These are phyloP conservation scores for Suhomyces wounanorum DNA, from an alignment of 1,139 yeast species.

Conservation along the genomic window DNA sequence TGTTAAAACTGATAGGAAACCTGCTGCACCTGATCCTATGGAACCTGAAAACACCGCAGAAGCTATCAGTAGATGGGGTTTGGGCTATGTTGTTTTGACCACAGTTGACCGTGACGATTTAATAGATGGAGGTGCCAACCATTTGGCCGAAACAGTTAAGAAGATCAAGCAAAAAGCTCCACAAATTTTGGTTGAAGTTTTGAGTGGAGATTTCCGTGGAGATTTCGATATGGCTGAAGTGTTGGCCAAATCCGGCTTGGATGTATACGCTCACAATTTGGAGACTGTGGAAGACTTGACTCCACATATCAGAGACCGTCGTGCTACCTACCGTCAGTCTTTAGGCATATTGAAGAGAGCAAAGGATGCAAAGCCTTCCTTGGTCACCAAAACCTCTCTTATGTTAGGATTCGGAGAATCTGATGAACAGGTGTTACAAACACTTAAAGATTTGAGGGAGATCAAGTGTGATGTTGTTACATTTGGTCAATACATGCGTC, in stretches of 20 bases:
- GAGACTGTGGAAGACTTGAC: slow-evolving; percentile 96
- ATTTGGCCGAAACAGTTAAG: slow-evolving; percentile 83
- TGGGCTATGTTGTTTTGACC: slow-evolving; percentile 95
- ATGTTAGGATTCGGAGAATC: slow-evolving; percentile 98
- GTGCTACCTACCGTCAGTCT: slow-evolving; percentile 94
- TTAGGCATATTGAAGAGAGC: slow-evolving; percentile 77
- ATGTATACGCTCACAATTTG: slow-evolving; percentile 95
- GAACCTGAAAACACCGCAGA: slow-evolving; percentile 99
- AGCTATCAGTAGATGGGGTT: slow-evolving; percentile 97
- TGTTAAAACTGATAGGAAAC: slow-evolving; percentile 87
- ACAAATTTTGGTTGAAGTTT: slow-evolving; percentile 86
- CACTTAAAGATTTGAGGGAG: slow-evolving; percentile 73
- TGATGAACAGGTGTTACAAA: slow-evolving; percentile 80
- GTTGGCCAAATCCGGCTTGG: slow-evolving; percentile 84
- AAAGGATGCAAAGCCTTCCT: slow-evolving; percentile 68
- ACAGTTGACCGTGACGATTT: slow-evolving; percentile 98
- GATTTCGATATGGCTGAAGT: slow-evolving; percentile 76
- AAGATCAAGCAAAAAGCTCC: slow-evolving; percentile 88
- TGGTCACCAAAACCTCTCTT: slow-evolving; percentile 89
- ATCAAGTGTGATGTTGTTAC: slow-evolving; percentile 92
- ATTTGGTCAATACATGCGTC: slow-evolving; percentile 99
- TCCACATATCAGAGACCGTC: slow-evolving; percentile 91
- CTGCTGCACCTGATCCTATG: slow-evolving; percentile 88
- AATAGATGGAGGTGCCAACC: slow-evolving; percentile 89
- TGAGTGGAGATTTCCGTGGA: slow-evolving; percentile 95